Evolutionary conservation across 768 basidiomycete genomes (phyloP), one percentile per base, ranked within the genome.

Genomic region (Tricholoma terreum): DNA sequence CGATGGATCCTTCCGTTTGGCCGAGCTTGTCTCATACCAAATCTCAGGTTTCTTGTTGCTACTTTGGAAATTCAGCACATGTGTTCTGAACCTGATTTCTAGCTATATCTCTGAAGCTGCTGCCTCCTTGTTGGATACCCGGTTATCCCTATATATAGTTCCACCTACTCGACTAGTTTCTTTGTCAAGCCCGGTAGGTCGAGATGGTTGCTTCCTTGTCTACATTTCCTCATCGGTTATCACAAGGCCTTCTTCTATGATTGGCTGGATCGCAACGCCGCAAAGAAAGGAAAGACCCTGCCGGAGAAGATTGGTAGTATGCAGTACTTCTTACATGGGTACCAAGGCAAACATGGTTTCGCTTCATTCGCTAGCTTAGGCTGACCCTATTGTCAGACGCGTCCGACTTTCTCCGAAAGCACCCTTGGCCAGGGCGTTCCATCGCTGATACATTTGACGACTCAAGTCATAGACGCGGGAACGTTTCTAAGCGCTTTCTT

Each of bases 1-100:
- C 82, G 89, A 58, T 93, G 89, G 88, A 84, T 94, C 53, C 90
- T 94, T 64, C 92, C 92, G 24, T 95, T 95, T 67, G 94, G 94
- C 12, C 80, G 94, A 34, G 83, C 89, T 19, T 96, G 92, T 65
- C 81, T 95, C 52, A 91, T 94, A 67, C 93, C 93, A 22, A 93
- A 94, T 70, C 75, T 94, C 24, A 92, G 90, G 90, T 88, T 59
- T 38, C 59, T 61, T 34, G 55, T 48, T 59, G 48, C 30, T n/a
- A 27, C 53, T 36, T 10, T 17, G 2, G 24, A 30, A 36, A 42
- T 24, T n/a, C 43, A 12, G 40, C 17, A 7, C 31, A 9, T 34
- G 50, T 45, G 43, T 36, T 53, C 8, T 15, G 31, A 27, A 31
- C 36, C n/a, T 50, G 30, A 43, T 38, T 61, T 45, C 11, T 57